phyloP scores from a whole-genome alignment of 495 filamentous ascomycete species.

The Choiromyces venosus region DNA sequence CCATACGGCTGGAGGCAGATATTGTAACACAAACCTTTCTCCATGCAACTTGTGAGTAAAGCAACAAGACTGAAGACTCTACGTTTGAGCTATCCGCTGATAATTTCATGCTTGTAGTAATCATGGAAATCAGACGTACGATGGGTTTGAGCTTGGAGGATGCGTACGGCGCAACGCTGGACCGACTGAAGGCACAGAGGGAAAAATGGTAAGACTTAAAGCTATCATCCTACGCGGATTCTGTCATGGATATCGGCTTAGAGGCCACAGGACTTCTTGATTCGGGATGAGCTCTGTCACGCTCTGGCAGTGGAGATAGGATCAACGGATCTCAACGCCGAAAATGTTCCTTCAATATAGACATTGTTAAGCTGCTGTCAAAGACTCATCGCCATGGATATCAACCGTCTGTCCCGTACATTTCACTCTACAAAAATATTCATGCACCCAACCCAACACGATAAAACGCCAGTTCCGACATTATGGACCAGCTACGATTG shows the following conservation, averaged over 20 bases:
- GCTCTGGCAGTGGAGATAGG: neutral
- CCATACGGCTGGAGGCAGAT: neutral
- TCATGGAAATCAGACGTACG: too few relatives aligned
- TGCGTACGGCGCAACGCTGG: too few relatives aligned
- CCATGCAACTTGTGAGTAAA: too few relatives aligned
- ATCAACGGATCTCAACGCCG: neutral
- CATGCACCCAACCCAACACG: neutral
- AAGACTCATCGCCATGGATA: neutral
- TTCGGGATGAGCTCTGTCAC: neutral
- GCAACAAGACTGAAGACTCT: neutral
- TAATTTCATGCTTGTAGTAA: neutral
- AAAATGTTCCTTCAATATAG: neutral
- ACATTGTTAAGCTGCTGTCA: neutral
- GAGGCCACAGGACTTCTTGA: too few relatives aligned
- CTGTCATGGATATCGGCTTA: too few relatives aligned
- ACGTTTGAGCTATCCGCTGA: neutral
- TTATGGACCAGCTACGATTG: neutral
- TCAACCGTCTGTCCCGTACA: neutral
- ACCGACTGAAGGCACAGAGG: too few relatives aligned
- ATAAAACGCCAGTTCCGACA: neutral
- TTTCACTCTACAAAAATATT: constrained; percentile 1
- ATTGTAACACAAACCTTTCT: too few relatives aligned
- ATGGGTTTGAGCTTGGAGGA: neutral
- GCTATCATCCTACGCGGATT: too few relatives aligned
- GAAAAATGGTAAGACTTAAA: too few relatives aligned